Conservation (phyloP, 2,329 filamentous ascomycete species). For the Fusarium guadeloupense region DNA sequence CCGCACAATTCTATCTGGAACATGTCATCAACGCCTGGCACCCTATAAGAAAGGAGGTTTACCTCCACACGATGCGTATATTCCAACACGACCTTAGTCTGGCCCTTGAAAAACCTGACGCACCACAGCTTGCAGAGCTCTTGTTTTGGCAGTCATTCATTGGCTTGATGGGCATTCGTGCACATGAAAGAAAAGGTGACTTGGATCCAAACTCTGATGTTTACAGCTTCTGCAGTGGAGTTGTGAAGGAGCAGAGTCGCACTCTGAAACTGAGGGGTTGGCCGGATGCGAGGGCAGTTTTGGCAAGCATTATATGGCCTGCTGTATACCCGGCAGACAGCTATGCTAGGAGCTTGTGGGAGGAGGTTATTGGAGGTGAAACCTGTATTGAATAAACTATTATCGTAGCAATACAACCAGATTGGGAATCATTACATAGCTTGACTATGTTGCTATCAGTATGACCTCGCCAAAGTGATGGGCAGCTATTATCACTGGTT, state of each 20-base stretch:
- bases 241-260: background rate
- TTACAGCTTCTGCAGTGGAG: background rate
- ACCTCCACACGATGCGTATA: constrained; percentile 6
- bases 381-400: background rate
- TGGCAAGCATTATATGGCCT: constrained; percentile 1
- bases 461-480: too few species aligned
- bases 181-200: background rate
- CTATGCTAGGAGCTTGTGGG: background rate
- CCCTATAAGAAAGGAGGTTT: background rate
- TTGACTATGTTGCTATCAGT: too few species aligned
- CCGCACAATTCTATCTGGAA: constrained; percentile 1
- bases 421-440: too few species aligned
- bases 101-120: background rate
- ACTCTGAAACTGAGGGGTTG: background rate
- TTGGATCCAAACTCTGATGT: background rate
- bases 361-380: background rate
- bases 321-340: background rate
- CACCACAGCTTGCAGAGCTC: background rate
- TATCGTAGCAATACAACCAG: too few species aligned
- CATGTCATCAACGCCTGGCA: background rate
- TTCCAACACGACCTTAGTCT: background rate
- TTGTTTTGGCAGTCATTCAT: constrained; percentile 10
- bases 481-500: too few species aligned
- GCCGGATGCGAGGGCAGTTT: background rate
- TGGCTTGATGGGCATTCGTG: background rate